Evolutionary conservation across 2,329 filamentous ascomycete genomes (phyloP).

Genomic region (Alternaria angustiovoidea): DNA sequence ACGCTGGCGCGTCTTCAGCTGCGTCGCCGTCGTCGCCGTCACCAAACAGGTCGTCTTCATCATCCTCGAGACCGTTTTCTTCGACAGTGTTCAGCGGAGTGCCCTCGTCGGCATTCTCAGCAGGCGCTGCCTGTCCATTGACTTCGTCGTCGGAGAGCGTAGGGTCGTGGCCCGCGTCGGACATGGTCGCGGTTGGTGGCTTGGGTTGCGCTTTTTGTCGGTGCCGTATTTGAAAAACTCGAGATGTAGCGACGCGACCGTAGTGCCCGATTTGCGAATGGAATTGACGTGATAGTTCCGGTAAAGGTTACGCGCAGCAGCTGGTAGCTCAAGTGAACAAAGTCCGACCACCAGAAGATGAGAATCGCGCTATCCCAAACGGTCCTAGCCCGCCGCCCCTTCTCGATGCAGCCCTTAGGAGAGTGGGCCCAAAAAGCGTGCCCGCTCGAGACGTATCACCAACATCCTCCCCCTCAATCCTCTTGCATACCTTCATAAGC

Average conservation of each 20-base stretch:
- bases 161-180: constrained; percentile 46
- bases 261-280: not conserved
- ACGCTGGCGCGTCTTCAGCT: constrained; percentile 37
- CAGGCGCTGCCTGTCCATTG: constrained; percentile 42
- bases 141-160: constrained; percentile 47
- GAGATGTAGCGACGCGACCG: not conserved
- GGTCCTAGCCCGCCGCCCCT: constrained; percentile 39
- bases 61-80: constrained; percentile 44
- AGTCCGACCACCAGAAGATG: constrained; percentile 34
- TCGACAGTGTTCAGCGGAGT: constrained; percentile 44
- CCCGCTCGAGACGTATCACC: constrained; percentile 44
- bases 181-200: constrained; percentile 42
- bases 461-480: constrained; percentile 32
- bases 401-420: constrained; percentile 33
- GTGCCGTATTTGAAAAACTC: not conserved
- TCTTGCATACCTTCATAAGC: constrained; percentile 33
- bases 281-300: constrained; percentile 7
- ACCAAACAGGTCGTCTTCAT: constrained; percentile 58
- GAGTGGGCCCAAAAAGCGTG: constrained; percentile 38
- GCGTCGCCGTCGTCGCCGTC: constrained; percentile 46
- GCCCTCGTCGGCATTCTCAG: constrained; percentile 40
- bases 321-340: constrained; percentile 22
- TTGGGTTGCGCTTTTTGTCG: not conserved
- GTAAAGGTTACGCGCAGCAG: constrained; percentile 7
- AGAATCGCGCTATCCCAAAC: constrained; percentile 29